Conservation (phyloP, 371 early-diverging fungal genomes). For the Mucor plumbeus region DNA sequence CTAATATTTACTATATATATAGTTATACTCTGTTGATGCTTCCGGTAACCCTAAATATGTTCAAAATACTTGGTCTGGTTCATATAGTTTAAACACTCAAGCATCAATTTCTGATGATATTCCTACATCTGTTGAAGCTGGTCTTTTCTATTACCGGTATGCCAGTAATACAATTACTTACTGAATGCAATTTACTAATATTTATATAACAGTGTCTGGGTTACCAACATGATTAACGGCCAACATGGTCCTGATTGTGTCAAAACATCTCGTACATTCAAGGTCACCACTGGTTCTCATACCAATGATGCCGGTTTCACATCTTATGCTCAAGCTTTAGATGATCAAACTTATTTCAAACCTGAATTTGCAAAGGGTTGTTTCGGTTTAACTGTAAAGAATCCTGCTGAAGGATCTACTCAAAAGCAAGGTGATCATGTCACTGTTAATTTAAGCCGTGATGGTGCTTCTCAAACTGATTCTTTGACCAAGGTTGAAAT, state of each 20-base stretch:
- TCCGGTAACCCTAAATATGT: constrained; percentile 29
- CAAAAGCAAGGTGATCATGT: constrained; percentile 19
- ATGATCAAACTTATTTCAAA: constrained; percentile 25
- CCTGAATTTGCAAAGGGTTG: constrained; percentile 33
- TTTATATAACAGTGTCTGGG: constrained; percentile 31
- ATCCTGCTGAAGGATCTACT: constrained; percentile 23
- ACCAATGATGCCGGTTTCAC: constrained; percentile 53
- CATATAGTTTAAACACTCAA: constrained; percentile 29
- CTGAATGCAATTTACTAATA: not conserved
- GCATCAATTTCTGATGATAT: constrained; percentile 38
- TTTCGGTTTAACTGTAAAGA: constrained; percentile 32
- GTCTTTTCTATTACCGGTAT: constrained; percentile 38
- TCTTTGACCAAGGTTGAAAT: constrained; percentile 29
- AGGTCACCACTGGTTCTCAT: constrained; percentile 55
- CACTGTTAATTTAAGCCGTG: constrained; percentile 26
- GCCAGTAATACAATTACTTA: not conserved
- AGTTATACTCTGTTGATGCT: constrained; percentile 43
- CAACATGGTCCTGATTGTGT: constrained; percentile 40
- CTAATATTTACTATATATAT: not conserved
- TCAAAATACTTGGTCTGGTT: constrained; percentile 34
- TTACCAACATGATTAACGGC: constrained; percentile 38
- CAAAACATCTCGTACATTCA: constrained; percentile 56
- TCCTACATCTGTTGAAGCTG: constrained; percentile 32
- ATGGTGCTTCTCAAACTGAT: constrained; percentile 35
- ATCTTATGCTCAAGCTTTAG: constrained; percentile 35